phyloP scores from a whole-genome alignment of 352 stramenopile genomes.

The Pythium chondricola region DNA sequence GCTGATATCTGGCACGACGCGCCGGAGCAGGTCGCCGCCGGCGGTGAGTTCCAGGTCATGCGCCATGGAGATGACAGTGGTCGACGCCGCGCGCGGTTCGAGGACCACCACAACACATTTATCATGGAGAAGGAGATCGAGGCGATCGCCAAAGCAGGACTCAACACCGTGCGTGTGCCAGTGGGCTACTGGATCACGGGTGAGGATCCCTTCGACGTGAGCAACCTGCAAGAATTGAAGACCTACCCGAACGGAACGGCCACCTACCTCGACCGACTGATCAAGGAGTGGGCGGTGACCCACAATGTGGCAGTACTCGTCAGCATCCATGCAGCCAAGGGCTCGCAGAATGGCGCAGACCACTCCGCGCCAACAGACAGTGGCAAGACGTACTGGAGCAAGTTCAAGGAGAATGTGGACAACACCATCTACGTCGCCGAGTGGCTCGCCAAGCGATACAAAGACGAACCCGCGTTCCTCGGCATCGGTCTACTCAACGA shows the following conservation, averaged over 20 bases:
- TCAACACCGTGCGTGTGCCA: constrained; percentile 75
- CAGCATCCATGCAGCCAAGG: constrained; percentile 56
- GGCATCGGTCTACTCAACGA: constrained; percentile 36
- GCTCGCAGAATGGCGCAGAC: constrained; percentile 68
- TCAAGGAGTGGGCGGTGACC: constrained; percentile 31
- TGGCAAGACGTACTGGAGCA: constrained; percentile 15
- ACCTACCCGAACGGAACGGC: constrained; percentile 33
- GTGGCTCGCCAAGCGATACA: constrained; percentile 26
- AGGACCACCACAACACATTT: constrained; percentile 54
- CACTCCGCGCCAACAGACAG: constrained; percentile 34
- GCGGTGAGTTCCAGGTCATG: constrained; percentile 20
- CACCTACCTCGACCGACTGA: constrained; percentile 38
- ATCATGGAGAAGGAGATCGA: constrained; percentile 61
- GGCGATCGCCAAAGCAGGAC: constrained; percentile 41
- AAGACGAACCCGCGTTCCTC: constrained; percentile 29
- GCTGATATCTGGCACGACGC: constrained; percentile 22
- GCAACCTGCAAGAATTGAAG: constrained; percentile 28
- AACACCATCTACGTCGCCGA: constrained; percentile 25
- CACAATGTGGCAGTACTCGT: constrained; percentile 40
- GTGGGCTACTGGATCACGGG: constrained; percentile 74
- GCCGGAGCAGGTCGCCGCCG: not conserved
- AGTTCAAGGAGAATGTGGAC: constrained; percentile 22
- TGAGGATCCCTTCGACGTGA: constrained; percentile 39
- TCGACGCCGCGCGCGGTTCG: constrained; percentile 24
- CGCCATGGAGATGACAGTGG: constrained; percentile 4